A percentile compares a stretch with the other conserved stretches of the same genome.
These are phyloP conservation scores for Colletotrichum camelliae DNA, from an alignment of 2,329 filamentous ascomycete species.

Conservation along the genomic window DNA sequence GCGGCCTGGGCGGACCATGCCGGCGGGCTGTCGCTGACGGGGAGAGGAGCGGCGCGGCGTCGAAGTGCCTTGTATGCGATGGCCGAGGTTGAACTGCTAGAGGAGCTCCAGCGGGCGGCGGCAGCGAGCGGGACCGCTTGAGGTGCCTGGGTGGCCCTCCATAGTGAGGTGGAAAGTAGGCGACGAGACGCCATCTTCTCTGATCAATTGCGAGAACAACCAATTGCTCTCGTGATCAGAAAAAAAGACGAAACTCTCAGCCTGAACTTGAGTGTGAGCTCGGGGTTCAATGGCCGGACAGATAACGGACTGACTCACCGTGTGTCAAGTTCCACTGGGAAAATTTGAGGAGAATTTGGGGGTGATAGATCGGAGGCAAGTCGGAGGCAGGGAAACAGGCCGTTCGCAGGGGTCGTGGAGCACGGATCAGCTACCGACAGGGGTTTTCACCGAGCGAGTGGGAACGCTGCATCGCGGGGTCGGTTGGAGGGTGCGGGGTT, in stretches of 20 bases:
- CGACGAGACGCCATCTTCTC: constrained; percentile 50
- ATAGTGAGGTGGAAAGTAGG: constrained; percentile 44
- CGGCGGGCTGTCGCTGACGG: constrained; percentile 76
- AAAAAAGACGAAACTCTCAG: constrained; percentile 9
- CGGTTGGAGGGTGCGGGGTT: constrained; percentile 15
- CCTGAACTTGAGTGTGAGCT: constrained; percentile 5
- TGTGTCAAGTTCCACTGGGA: constrained; percentile 19
- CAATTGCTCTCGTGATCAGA: constrained; percentile 21
- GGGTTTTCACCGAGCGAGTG: constrained; percentile 11
- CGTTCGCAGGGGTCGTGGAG: constrained; percentile 11
- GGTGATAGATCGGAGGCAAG: constrained; percentile 18
- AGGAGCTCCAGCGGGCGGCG: constrained; percentile 36
- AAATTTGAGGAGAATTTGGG: constrained; percentile 23
- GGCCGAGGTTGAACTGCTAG: constrained; percentile 83
- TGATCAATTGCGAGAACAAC: constrained; percentile 23
- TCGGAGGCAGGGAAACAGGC: constrained; percentile 18
- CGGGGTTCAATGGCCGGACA: constrained; percentile 4
- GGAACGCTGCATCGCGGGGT: constrained; percentile 20
- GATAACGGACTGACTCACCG: constrained; percentile 18
- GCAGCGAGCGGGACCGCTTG: constrained; percentile 24
- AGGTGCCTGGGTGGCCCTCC: constrained; percentile 35
- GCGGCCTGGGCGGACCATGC: constrained; percentile 91
- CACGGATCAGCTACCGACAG: constrained; percentile 18
- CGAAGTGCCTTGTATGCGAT: constrained; percentile 97
- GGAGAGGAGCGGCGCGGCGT: constrained; percentile 83